A percentile compares a stretch with the other conserved stretches of the same genome.
phyloP scores from a whole-genome alignment of 306 rosid species.

The Cercis canadensis region DNA sequence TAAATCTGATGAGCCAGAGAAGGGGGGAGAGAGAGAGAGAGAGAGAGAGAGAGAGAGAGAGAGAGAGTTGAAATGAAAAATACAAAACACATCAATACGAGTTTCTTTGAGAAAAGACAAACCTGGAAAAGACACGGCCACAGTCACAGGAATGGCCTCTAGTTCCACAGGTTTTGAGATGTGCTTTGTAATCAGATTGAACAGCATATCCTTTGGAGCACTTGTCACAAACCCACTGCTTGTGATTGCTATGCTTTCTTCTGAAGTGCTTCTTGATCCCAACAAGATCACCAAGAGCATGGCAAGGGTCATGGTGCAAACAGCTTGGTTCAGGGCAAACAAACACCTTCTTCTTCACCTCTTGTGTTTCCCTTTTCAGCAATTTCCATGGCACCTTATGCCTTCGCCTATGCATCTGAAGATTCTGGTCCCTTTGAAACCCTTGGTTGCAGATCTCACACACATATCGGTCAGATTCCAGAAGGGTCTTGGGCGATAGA shows the following conservation, averaged over 20 bases:
- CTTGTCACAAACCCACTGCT: conserved; percentile 93
- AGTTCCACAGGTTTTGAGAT: conserved; percentile 97
- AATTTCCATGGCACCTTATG: conserved; percentile 97
- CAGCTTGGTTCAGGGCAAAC: conserved; percentile 93
- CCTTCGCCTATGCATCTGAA: conserved; percentile 92
- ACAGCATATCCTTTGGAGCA: conserved; percentile 95
- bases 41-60: neutral
- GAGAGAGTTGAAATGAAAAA: conserved; percentile 14
- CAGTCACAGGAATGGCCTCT: conserved; percentile 98
- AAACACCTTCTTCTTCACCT: conserved; percentile 75
- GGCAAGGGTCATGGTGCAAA: conserved; percentile 87
- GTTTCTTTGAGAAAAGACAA: neutral
- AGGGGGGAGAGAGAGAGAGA: conserved; percentile 18
- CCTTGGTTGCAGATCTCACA: conserved; percentile 99
- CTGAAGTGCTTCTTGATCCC: conserved; percentile 94
- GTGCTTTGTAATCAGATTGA: conserved; percentile 96
- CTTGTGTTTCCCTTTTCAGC: conserved; percentile 68
- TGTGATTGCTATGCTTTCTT: conserved; percentile 85
- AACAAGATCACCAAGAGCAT: conserved; percentile 94
- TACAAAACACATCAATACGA: neutral
- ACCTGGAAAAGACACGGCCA: conserved; percentile 99
- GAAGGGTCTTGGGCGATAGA: conserved; percentile 77
- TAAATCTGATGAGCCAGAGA: conserved; percentile 34
- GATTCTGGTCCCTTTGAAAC: conserved; percentile 96
- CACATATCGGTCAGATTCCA: conserved; percentile 90